A percentile compares a stretch with the other conserved stretches of the same genome.
These are phyloP conservation scores for Lipomyces lipofer DNA, from an alignment of 805 yeast genomes.

Conservation along the genomic window DNA sequence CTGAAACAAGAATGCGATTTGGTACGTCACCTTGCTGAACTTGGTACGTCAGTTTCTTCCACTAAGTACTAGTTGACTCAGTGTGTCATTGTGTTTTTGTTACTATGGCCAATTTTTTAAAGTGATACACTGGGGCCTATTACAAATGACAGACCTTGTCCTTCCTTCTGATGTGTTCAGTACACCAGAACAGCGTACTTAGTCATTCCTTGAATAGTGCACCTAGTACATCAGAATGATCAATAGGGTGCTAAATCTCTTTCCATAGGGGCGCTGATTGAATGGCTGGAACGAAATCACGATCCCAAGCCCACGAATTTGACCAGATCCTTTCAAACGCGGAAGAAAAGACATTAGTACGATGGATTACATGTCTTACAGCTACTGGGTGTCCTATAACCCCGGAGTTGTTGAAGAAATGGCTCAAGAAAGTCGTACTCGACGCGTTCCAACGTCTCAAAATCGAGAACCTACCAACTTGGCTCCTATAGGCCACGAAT, in stretches of 20 bases:
- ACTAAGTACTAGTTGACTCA: neutral
- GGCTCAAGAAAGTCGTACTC: too few species aligned
- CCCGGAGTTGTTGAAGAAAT: too few species aligned
- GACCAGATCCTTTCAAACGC: too few species aligned
- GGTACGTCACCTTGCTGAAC: neutral
- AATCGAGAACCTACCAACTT: too few species aligned
- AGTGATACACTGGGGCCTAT: neutral
- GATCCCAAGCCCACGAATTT: too few species aligned
- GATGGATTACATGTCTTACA: too few species aligned
- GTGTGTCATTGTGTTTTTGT: neutral
- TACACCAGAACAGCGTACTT: neutral
- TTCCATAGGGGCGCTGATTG: conserved; percentile 38
- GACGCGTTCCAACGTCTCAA: too few species aligned
- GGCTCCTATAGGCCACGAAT: too few species aligned
- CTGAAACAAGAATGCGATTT: neutral
- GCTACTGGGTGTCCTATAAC: too few species aligned
- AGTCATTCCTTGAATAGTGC: neutral
- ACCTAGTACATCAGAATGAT: neutral
- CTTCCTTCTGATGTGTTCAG: neutral
- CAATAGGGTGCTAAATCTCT: neutral
- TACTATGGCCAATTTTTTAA: neutral
- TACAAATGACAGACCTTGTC: neutral
- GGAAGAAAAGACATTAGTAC: too few species aligned
- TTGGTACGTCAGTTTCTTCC: neutral
- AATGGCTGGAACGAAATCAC: too few species aligned